Percentiles rank a stretch among this genome's conserved stretches.
Evolutionary conservation across 179 eudicot genomes (phyloP).

Genomic region (Camellia oleifera): DNA sequence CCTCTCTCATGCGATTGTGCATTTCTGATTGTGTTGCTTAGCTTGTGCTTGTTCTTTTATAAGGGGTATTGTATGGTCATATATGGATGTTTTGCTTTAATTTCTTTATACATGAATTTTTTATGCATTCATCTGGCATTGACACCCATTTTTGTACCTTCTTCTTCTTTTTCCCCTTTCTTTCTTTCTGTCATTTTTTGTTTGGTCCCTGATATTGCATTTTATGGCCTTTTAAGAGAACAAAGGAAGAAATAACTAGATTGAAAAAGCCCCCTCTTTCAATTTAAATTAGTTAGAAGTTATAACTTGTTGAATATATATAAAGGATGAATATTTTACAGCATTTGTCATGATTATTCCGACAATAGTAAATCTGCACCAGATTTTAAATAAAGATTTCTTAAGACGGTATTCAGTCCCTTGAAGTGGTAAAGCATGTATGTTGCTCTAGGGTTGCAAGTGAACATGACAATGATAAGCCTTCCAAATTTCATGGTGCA

Average conservation of each 20-base stretch:
- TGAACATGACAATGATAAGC: not conserved
- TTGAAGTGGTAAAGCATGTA: not conserved
- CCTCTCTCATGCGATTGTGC: not conserved
- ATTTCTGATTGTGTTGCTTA: not conserved
- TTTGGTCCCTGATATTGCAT: constrained; percentile 14
- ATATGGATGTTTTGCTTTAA: not conserved
- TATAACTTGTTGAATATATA: not conserved
- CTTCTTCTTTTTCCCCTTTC: not conserved
- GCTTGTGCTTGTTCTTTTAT: not conserved
- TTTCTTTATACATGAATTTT: constrained; percentile 12
- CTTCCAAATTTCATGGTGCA: not conserved
- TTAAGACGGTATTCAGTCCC: not conserved
- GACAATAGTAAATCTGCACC: not conserved
- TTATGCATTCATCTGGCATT: not conserved
- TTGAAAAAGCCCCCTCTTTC: not conserved
- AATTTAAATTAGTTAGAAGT: not conserved
- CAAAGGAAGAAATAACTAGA: constrained; percentile 7
- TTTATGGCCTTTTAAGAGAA: constrained; percentile 3
- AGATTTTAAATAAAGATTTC: constrained; percentile 10
- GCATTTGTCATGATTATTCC: not conserved
- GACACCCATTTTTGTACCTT: not conserved
- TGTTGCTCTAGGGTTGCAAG: not conserved
- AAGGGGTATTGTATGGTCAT: not conserved
- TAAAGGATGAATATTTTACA: not conserved
- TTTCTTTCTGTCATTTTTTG: not conserved